Evolutionary conservation across 2,329 filamentous ascomycete species (phyloP).

Genomic region (Colletotrichum salicis): DNA sequence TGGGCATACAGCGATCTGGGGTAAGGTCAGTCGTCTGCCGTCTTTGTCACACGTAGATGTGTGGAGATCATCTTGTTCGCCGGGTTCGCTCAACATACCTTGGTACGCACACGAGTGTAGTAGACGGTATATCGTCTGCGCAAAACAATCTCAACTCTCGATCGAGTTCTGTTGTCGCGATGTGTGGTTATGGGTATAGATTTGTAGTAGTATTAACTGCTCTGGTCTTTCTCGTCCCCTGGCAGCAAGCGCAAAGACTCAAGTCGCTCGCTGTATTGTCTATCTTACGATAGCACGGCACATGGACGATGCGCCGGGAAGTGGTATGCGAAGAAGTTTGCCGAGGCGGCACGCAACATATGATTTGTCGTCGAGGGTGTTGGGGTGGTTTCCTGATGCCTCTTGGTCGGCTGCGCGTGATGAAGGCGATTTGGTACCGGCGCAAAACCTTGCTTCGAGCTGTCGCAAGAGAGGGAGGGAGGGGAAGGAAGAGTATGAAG

Average conservation of each 20-base stretch:
- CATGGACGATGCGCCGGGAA: slow-evolving; percentile 55
- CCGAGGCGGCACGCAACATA: slow-evolving; percentile 28
- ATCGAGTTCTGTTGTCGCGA: not conserved
- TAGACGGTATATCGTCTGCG: slow-evolving; percentile 2
- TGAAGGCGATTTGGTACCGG: not conserved
- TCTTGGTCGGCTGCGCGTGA: slow-evolving; percentile 5
- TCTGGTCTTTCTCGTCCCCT: slow-evolving; percentile 68
- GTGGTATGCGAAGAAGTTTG: slow-evolving; percentile 33
- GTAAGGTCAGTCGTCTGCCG: slow-evolving; percentile 12
- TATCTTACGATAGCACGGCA: slow-evolving; percentile 53
- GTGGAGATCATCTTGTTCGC: not conserved
- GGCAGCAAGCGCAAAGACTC: slow-evolving; percentile 74
- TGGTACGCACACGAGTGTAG: not conserved
- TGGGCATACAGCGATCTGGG: slow-evolving; percentile 31
- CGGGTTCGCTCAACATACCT: slow-evolving; percentile 1
- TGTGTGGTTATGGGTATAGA: slow-evolving; percentile 1
- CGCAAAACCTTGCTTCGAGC: slow-evolving; percentile 11
- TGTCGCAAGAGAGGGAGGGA: slow-evolving; percentile 6
- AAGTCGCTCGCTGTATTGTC: slow-evolving; percentile 68
- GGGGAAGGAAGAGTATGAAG: not conserved
- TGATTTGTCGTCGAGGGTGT: slow-evolving; percentile 8
- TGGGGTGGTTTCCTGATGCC: not conserved
- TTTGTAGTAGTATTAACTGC: slow-evolving; percentile 14
- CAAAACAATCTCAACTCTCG: not conserved
- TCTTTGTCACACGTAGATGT: not conserved